Conservation (phyloP, 2,329 filamentous ascomycete species). For the Fusarium foetens region DNA sequence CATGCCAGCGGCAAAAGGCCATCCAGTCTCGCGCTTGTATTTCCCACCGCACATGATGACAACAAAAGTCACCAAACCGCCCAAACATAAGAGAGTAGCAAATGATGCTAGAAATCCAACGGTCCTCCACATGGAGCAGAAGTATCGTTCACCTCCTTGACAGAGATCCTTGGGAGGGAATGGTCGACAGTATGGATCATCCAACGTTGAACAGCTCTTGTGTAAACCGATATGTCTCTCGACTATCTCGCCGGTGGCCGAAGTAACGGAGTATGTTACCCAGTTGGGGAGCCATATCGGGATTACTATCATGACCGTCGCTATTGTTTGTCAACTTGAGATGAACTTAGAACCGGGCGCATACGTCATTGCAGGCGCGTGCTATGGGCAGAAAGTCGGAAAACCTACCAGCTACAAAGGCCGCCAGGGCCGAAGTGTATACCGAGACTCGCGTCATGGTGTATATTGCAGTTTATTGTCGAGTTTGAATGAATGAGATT, state of each 20-base stretch:
- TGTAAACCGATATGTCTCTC: slow-evolving; percentile 80
- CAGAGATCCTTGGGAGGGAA: slow-evolving; percentile 51
- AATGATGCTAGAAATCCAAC: slow-evolving; percentile 90
- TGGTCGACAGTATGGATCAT: slow-evolving; percentile 66
- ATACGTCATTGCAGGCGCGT: slow-evolving; percentile 41
- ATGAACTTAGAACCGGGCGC: neutral
- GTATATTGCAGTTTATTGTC: neutral
- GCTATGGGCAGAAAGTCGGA: slow-evolving; percentile 8
- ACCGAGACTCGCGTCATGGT: slow-evolving; percentile 58
- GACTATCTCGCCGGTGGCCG: slow-evolving; percentile 58
- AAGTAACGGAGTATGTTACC: slow-evolving; percentile 71
- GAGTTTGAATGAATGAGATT: neutral
- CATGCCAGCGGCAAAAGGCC: slow-evolving; percentile 77
- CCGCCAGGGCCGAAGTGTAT: slow-evolving; percentile 56
- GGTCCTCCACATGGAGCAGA: slow-evolving; percentile 92
- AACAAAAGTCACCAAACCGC: slow-evolving; percentile 80
- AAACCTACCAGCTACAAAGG: slow-evolving; percentile 56
- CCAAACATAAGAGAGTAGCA: slow-evolving; percentile 82
- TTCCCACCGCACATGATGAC: slow-evolving; percentile 83
- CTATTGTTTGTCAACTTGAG: slow-evolving; percentile 57
- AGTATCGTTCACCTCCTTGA: slow-evolving; percentile 68
- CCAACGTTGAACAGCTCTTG: slow-evolving; percentile 78
- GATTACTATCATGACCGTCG: slow-evolving; percentile 75
- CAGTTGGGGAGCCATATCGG: slow-evolving; percentile 77
- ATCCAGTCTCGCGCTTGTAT: slow-evolving; percentile 81